phyloP scores from a whole-genome alignment of 1,284 basidiomycete genomes.

The Ustilago trichophora region DNA sequence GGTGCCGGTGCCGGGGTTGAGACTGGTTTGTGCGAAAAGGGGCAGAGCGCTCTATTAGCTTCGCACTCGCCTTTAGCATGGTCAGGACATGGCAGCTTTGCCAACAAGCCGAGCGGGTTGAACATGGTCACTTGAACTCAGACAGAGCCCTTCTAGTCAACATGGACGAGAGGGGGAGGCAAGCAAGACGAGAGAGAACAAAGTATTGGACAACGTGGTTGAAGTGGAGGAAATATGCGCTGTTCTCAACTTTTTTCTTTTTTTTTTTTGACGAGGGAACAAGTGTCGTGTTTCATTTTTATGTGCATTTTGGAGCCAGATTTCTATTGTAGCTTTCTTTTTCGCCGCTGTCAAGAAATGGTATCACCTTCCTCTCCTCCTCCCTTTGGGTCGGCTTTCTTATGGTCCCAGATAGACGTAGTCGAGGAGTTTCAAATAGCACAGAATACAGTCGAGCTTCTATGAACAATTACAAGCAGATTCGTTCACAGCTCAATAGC shows the following conservation, averaged over 20 bases:
- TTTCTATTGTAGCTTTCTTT: neutral
- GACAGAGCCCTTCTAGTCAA: no score
- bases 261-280: no score
- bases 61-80: constrained; percentile 49
- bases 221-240: neutral
- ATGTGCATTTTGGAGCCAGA: neutral
- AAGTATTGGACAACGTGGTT: neutral
- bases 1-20: neutral
- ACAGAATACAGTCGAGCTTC: no score
- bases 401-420: no score
- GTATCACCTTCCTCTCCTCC: no score
- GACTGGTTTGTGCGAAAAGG: constrained; percentile 44
- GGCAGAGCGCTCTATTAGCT: constrained; percentile 30
- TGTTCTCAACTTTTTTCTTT: no score
- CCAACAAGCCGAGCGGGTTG: constrained; percentile 47
- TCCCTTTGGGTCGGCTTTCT: no score
- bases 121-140: constrained; percentile 40
- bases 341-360: neutral
- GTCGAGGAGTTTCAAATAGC: neutral
- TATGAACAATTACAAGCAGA: no score
- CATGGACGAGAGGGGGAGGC: neutral
- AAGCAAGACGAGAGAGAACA: neutral
- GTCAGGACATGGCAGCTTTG: constrained; percentile 52
- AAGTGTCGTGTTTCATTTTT: no score
- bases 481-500: no score